phyloP scores from a whole-genome alignment of 116 monocot genomes.

The Posidonia oceanica region DNA sequence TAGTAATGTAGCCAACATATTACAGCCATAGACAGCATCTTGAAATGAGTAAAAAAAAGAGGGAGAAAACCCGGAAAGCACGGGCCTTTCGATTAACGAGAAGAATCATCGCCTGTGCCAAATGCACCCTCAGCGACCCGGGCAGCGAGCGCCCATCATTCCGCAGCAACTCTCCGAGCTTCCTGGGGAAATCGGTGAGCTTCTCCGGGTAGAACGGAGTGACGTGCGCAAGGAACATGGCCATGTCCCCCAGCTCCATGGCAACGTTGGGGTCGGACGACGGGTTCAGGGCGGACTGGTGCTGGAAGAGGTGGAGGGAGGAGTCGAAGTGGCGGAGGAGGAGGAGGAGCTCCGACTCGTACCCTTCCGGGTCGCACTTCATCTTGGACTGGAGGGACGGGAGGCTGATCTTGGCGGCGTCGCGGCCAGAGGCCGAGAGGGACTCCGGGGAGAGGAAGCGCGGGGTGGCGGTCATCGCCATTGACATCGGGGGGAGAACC shows the following conservation, averaged over 20 bases:
- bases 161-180: constrained; percentile 38
- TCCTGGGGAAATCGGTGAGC: constrained; percentile 36
- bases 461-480: background rate
- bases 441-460: constrained; percentile 45
- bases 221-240: constrained; percentile 78
- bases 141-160: constrained; percentile 40
- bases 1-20: too few species aligned
- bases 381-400: constrained; percentile 85
- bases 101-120: constrained; percentile 64
- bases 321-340: constrained; percentile 73
- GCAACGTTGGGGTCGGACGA: constrained; percentile 35
- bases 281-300: constrained; percentile 38
- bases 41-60: too few species aligned
- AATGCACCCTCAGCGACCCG: constrained; percentile 39
- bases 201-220: constrained; percentile 54
- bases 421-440: constrained; percentile 42
- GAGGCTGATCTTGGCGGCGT: constrained; percentile 34
- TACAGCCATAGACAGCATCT: too few species aligned
- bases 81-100: constrained; percentile 68
- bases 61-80: background rate
- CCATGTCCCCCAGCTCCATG: constrained; percentile 65
- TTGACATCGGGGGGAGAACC: too few species aligned
- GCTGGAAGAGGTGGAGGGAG: constrained; percentile 52
- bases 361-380: constrained; percentile 83
- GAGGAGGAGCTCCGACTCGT: constrained; percentile 60